A percentile compares a stretch with the other conserved stretches of the same genome.
These are phyloP conservation scores for Silene noctiflora DNA, from an alignment of 179 eudicot species.

Conservation along the genomic window DNA sequence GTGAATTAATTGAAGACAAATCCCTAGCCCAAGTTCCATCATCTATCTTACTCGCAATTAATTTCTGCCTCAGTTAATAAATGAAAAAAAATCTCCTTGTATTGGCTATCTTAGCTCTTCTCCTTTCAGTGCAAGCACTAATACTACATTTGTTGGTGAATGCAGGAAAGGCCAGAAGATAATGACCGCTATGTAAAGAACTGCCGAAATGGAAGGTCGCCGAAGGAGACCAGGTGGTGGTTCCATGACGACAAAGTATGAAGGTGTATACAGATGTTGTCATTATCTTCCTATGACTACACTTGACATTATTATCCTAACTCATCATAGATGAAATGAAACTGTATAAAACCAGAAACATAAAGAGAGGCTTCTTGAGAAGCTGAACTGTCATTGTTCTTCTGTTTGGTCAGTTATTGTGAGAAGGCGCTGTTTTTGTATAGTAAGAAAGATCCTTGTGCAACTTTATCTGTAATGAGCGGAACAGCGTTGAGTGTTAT, in stretches of 20 bases:
- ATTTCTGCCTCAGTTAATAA: background rate
- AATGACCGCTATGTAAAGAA: constrained; percentile 74
- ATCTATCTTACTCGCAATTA: background rate
- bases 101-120: background rate
- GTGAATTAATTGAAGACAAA: background rate
- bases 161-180: constrained; percentile 78
- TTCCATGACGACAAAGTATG: constrained; percentile 84
- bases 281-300: constrained; percentile 22
- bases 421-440: constrained; percentile 16
- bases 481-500: background rate
- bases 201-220: constrained; percentile 74
- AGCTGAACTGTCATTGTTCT: constrained; percentile 24
- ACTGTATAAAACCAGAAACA: constrained; percentile 18
- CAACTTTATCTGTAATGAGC: constrained; percentile 11
- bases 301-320: constrained; percentile 26
- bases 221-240: constrained; percentile 94
- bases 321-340: constrained; percentile 18
- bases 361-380: constrained; percentile 22
- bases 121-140: background rate
- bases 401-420: constrained; percentile 18
- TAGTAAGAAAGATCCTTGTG: constrained; percentile 18
- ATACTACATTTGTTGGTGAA: constrained; percentile 15
- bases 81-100: background rate
- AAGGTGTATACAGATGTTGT: constrained; percentile 13
- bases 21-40: background rate